Evolutionary conservation across 2,329 filamentous ascomycete genomes (phyloP), one percentile per base, ranked within the genome.

Genomic region (Huntiella decipiens): DNA sequence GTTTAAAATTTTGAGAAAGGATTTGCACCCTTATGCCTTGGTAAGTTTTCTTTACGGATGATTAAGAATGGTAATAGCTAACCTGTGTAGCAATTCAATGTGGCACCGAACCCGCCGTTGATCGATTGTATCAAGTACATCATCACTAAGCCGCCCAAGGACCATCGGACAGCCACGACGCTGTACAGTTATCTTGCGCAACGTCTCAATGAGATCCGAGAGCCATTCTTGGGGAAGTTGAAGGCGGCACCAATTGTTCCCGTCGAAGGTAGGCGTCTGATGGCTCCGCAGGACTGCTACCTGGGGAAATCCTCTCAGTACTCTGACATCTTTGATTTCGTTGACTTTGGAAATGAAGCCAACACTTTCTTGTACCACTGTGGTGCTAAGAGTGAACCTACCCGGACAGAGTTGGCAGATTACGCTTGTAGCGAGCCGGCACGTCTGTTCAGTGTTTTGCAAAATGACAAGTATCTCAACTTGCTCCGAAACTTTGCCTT

Each of bases 321-420:
- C 55, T 81, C 76, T 8, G 82, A 93, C 31, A 92, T 98, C 31
- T 94, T 98, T 53, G 86, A 96, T 57, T 98, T 95, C 60, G 87
- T 96, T 11, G 83, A 96, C 58, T 98, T 95, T 63, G 86, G 88
- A 0, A 65, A 70, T 32, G 78, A 88, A 57, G 88, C 84, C 2
- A 96, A 96, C 55, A 68, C 81, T 0, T 98, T 98, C 56, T 64
- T 98, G 13, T 74, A 86, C 54, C 82, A 83, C 51, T 84, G 87
- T 52, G 91, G 91, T 7, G 88, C 86, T 2, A 95, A 93, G 61
- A 78, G 75, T 51, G 88, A 98, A 60, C 91, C 91, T 3, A 92
- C 81, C 2, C 91, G 83, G 54, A 60, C 74, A 2, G 91, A 98
- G 59, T 74, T 98, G 53, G 88, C 87, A 4, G 70, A 74, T 35